Evolutionary conservation across 164 flowering plant genomes (phyloP), one percentile per base, ranked within the genome.

Genomic region (Tinospora cordifolia): DNA sequence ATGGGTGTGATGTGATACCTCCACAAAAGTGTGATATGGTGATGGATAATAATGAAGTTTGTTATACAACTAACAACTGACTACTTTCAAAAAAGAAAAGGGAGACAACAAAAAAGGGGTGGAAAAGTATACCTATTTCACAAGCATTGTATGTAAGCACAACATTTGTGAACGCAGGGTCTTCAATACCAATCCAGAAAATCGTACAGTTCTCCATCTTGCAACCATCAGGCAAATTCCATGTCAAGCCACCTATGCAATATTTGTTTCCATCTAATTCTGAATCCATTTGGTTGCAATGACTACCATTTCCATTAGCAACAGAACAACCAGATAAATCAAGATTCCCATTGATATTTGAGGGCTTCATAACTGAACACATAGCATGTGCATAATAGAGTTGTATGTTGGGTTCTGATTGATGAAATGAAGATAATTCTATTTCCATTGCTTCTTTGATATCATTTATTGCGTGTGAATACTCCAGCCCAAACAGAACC

Each of bases 401-500:
- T 59, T 75, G 76, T 63, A 34, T 41, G 47, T 69, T 59, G 34
- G 79, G 30, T 71, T 59, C 25, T 0, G 82, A 71, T 8, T 68
- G 79, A 49, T 62, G 46, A 25, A 73, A 38, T 22, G 24, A 77
- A 66, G 76, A 74, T 66, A 78, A 69, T 75, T 79, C 75, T 59
- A 36, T 59, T 27, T 11, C 21, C 60, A 83, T 7, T 49, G 72
- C 76, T 69, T 82, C 85, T 84, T 84, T 86, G 6, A 90, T 74
- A 40, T 75, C 49, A 47, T 79, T 66, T 22, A 94, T 81, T 66
- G 87, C 89, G 82, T 92, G 83, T 47, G 90, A 79, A 81, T 89
- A 94, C 79, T 94, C 97, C 79, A 94, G 81, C 47, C 92, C 95
- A 79, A 72, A 92, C 22, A 94, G 91, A 46, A 90, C 90, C 98